These are phyloP conservation scores for Penicillium cinerascens DNA, from an alignment of 495 filamentous ascomycete genomes.

Conservation along the genomic window DNA sequence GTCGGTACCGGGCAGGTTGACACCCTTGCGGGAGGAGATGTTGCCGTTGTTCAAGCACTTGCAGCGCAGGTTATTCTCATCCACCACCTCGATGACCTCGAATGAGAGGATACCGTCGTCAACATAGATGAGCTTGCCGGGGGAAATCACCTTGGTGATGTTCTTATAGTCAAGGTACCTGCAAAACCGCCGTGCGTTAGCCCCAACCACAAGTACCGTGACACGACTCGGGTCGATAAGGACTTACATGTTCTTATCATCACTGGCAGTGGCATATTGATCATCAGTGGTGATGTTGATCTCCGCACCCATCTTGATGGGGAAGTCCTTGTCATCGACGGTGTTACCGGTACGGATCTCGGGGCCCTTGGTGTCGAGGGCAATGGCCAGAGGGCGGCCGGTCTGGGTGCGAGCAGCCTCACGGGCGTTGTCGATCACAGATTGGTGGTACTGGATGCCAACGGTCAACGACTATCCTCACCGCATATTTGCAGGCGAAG, in stretches of 20 bases:
- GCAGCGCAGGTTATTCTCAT: constrained; percentile 81
- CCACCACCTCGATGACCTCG: constrained; percentile 80
- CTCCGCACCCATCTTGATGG: constrained; percentile 75
- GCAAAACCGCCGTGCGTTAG: constrained; percentile 13
- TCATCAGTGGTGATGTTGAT: constrained; percentile 98
- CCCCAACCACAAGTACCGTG: not conserved
- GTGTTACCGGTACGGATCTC: constrained; percentile 98
- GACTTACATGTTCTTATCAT: constrained; percentile 88
- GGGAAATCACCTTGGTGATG: constrained; percentile 94
- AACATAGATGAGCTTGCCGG: constrained; percentile 96
- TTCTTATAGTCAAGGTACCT: constrained; percentile 99
- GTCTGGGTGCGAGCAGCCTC: constrained; percentile 69
- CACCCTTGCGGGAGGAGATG: constrained; percentile 97
- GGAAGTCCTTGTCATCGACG: constrained; percentile 74
- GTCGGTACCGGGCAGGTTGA: constrained; percentile 97
- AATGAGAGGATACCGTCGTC: constrained; percentile 97
- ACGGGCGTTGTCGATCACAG: constrained; percentile 91
- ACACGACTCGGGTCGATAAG: not conserved
- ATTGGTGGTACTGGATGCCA: constrained; percentile 70
- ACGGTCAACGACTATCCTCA: constrained; percentile 12
- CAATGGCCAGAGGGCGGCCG: constrained; percentile 92
- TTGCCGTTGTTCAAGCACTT: constrained; percentile 92
- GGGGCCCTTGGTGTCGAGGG: constrained; percentile 97
- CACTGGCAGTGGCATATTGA: constrained; percentile 77
- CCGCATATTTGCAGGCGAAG: not conserved